Evolutionary conservation across 2,329 filamentous ascomycete genomes (phyloP), one percentile per base, ranked within the genome.

Genomic region (Aspergillus candidus): DNA sequence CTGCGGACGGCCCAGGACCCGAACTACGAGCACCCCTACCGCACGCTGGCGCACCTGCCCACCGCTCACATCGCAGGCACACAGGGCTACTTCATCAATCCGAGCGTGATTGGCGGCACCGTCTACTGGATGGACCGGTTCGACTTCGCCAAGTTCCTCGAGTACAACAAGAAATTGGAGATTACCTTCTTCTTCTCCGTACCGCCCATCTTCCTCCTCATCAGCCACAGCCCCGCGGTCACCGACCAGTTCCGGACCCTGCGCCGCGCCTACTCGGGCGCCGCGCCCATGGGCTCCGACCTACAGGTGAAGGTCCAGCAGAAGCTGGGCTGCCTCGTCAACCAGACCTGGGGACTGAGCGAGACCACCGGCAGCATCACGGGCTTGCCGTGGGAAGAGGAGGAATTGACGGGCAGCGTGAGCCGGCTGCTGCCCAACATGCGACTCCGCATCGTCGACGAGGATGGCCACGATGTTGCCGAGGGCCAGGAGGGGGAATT

Each of bases 281-380:
- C 47, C 4, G 47, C 47, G 8, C 47, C 47, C 15, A 49, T 49
- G 47, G 47, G 47, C 2, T 41, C 43, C n/a, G 43, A 49, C 13
- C 33, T 49, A 31, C 47, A 49, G 40, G 22, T 17, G 18, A 46
- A 41, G 38, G 47, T 43, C 11, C 47, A 49, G 35, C 43, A 49
- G 47, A 49, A 49, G 29, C 47, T 49, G 12, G 47, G 47, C 6
- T 49, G 47, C 15, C n/a, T 49, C 14, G 38, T 76, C 36, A 74
- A 61, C 11, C 71, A 73, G 44, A 69, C 72, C 15, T 78, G 70
- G 66, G 74, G 75, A 7, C 73, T 76, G 67, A 77, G 74, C 1
- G 75, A 78, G 68, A 41, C 74, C 15, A 49, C 47, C 4, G 47
- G 47, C n/a, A 49, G 47, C 32, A 44, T 38, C 14, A 49, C 47